Base-by-base conservation (phyloP, 164 flowering plant species). In the Magnolia kwangsiensis region DNA sequence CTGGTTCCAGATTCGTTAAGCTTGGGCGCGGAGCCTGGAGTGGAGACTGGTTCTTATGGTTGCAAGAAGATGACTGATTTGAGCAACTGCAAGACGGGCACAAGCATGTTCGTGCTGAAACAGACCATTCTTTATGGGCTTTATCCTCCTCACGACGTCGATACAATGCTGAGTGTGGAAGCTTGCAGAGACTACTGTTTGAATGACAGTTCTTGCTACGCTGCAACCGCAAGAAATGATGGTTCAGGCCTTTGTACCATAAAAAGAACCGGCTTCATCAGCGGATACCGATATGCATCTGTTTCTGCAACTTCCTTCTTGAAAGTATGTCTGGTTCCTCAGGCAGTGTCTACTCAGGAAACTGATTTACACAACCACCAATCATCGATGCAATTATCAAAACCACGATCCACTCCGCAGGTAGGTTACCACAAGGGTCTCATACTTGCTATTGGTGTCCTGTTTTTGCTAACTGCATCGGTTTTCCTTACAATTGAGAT, bases 201-300 rank as follows among this genome's bases (percentile, higher is more conserved):
- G 13, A 85, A 83, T 20, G 89, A 85, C 63, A 72, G 84, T 61
- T 78, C 88, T 24, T 87, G 89, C 37, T 69, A 81, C 74, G 91
- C 89, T 45, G 84, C 78, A 6, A 89, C 91, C 31, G 77, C 89
- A 8, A 82, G 72, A 75, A 85, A 88, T 72, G 89, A 88, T 77
- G 91, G 91, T n/a, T 87, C 91, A 1, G 89, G 91, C 55, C 65
- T 83, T 68, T 88, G 91, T 81, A 84, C 85, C 0, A 71, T 88
- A 63, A 85, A 87, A 78, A 72, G 86, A 77, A 87, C 89, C 2
- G 71, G 80, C 72, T 88, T 83, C 79, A 72, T 88, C 21, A 85
- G 88, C 31, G 91, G 91, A 50, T 87, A 83, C 72, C 75, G 75
- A 71, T 75, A 76, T 67, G 83, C 85, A 23, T 83, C 85, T 63